Conservation (phyloP, 768 basidiomycete genomes). For the Boletus speciosus region DNA sequence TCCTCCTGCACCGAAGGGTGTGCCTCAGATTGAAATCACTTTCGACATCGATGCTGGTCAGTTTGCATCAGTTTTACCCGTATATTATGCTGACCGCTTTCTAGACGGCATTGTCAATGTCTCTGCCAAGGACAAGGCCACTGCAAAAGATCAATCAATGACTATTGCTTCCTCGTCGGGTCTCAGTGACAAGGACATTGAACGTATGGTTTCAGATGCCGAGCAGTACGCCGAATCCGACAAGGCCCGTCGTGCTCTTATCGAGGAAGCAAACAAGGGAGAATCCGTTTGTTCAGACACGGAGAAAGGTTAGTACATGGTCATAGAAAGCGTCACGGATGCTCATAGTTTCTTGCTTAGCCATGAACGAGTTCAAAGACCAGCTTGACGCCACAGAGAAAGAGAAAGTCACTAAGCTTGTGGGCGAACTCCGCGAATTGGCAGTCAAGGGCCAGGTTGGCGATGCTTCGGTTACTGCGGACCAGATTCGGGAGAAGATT, state of each 20-base stretch:
- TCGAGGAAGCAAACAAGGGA: constrained; percentile 96
- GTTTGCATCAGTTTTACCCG: constrained; percentile 11
- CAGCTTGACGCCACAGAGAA: constrained; percentile 90
- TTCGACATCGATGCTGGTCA: constrained; percentile 95
- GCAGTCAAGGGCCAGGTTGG: constrained; percentile 86
- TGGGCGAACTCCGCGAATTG: constrained; percentile 84
- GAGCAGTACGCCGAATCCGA: constrained; percentile 93
- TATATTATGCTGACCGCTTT: neutral
- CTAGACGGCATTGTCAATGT: constrained; percentile 96
- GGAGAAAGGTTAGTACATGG: constrained; percentile 70
- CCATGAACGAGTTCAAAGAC: constrained; percentile 97
- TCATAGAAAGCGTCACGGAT: neutral
- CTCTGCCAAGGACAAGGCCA: constrained; percentile 92
- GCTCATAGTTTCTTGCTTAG: constrained; percentile 35
- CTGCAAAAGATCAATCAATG: constrained; percentile 88
- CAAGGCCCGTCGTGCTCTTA: constrained; percentile 80
- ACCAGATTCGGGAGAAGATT: constrained; percentile 88
- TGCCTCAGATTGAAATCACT: constrained; percentile 80
- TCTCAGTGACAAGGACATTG: constrained; percentile 93
- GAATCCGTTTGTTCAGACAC: constrained; percentile 93
- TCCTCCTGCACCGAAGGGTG: constrained; percentile 74
- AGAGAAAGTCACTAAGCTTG: constrained; percentile 87
- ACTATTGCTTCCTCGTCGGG: constrained; percentile 98
- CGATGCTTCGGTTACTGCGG: constrained; percentile 77
- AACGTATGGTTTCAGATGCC: constrained; percentile 93